Base-by-base conservation (phyloP, 2,329 filamentous ascomycete genomes). In the Penicillium paneum region DNA sequence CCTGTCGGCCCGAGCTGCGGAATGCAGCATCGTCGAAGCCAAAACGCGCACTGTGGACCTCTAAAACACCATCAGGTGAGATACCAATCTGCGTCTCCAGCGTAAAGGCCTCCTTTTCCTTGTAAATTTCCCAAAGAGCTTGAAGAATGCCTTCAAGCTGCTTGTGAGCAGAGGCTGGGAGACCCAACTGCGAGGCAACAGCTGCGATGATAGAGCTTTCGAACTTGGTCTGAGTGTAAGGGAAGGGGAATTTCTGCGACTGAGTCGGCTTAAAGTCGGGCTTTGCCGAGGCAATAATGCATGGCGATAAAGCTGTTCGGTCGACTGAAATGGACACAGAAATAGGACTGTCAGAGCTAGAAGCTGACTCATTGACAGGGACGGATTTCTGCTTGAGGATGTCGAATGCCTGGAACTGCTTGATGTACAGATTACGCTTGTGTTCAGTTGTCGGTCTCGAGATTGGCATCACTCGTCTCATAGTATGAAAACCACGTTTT, bases 21-120 rank as follows among this genome's bases (percentile, higher is more conserved):
- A 82, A 85, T 0, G 86, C 85, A 2, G 87, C 85, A 72, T 89
- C 86, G 71, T 90, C 87, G 73, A 90, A 88, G 55, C 82, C 81
- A 63, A 89, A 82, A 44, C 78, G 76, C 1, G 85, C 80, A 36
- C 74, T 75, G 31, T 78, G 78, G 15, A 86, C 72, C 49, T 81
- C 74, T 0, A 88, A 62, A 2, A 67, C 65, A 17, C 77, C 74
- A 11, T 74, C 68, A 12, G 65, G 50, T 1, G 68, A 56, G 19
- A 81, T 64, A 1, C 78, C 74, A 56, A 83, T 69, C 28, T 72
- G 73, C 15, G 81, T 79, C 56, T 83, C 79, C 1, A 88, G 72
- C 5, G 83, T 77, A 62, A 87, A 83, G 2, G 85, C 87, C 74
- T 90, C 86, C 57, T 87, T 86, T 42, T 80, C 76, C 41, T 74